These are phyloP conservation scores for Heterobasidion occidentale DNA, from an alignment of 1,284 basidiomycete species.

Conservation along the genomic window DNA sequence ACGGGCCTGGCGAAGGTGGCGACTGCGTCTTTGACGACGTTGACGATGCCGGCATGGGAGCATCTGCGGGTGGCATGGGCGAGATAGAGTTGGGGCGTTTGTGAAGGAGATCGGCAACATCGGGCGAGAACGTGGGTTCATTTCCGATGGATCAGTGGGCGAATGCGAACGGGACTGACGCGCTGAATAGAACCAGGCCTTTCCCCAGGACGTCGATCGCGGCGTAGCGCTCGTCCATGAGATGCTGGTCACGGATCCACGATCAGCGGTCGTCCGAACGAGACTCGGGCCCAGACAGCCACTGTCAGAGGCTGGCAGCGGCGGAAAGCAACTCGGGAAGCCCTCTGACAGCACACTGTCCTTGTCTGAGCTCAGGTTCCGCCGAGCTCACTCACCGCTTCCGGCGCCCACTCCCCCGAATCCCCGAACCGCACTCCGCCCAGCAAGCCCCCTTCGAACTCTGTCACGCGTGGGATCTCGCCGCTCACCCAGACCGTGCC, in stretches of 20 bases:
- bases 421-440: conserved; percentile 57
- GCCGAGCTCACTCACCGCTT: conserved; percentile 37
- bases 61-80: conserved; percentile 34
- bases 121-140: neutral
- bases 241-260: conserved; percentile 34
- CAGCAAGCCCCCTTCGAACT: conserved; percentile 60
- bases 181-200: conserved; percentile 75
- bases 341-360: neutral
- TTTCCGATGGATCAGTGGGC: neutral
- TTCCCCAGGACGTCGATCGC: conserved; percentile 72
- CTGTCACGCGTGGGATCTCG: conserved; percentile 64
- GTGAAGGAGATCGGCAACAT: neutral
- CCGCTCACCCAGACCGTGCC: conserved; percentile 69
- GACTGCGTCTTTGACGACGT: conserved; percentile 67
- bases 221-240: conserved; percentile 78
- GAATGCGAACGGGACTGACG: conserved; percentile 35
- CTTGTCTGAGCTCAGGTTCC: neutral
- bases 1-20: conserved; percentile 57
- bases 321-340: too few relatives aligned
- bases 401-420: conserved; percentile 46
- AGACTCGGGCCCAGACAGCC: neutral
- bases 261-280: conserved; percentile 1
- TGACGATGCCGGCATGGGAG: conserved; percentile 80
- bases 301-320: too few relatives aligned
- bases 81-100: neutral